A percentile compares a stretch with the other conserved stretches of the same genome.
These are phyloP conservation scores for Ambrosia hybrid DNA, from an alignment of 140 eudicot genomes.

Conservation along the genomic window DNA sequence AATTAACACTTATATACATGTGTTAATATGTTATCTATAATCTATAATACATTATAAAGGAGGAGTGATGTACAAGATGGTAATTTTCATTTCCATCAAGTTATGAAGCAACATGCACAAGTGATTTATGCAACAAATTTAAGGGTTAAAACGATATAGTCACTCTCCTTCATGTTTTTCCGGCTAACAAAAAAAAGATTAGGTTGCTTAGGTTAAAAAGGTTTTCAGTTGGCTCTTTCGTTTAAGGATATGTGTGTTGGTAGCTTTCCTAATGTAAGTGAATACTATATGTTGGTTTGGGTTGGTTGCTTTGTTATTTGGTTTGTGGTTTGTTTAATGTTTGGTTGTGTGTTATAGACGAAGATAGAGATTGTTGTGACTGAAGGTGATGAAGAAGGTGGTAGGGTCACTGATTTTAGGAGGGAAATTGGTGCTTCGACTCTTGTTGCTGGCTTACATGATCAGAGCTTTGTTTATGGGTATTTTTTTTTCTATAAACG, in stretches of 20 bases:
- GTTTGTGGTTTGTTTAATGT: too few species aligned
- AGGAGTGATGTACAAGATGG: too few species aligned
- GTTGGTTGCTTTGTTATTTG: not conserved
- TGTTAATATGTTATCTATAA: too few species aligned
- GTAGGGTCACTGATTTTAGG: constrained; percentile 55
- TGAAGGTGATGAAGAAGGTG: constrained; percentile 74
- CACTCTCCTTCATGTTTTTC: constrained; percentile 73
- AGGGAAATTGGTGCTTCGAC: constrained; percentile 79
- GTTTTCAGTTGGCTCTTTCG: constrained; percentile 82
- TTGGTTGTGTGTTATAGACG: constrained; percentile 40
- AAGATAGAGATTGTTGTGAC: constrained; percentile 86
- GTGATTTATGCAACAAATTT: too few species aligned
- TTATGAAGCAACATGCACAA: too few species aligned
- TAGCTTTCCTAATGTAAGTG: constrained; percentile 65
- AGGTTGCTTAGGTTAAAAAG: constrained; percentile 64
- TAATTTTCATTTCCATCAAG: too few species aligned
- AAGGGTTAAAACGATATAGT: too few species aligned
- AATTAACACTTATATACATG: too few species aligned
- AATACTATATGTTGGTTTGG: not conserved
- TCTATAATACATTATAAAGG: too few species aligned
- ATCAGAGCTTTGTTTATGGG: constrained; percentile 86
- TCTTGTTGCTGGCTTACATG: constrained; percentile 82
- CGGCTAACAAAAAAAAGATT: constrained; percentile 50
- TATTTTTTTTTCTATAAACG: constrained; percentile 20
- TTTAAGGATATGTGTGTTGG: constrained; percentile 61